Percentiles rank a stretch among this genome's conserved stretches.
Conservation (phyloP, 139 green algal species). For the Diplosphaera chodatii region DNA sequence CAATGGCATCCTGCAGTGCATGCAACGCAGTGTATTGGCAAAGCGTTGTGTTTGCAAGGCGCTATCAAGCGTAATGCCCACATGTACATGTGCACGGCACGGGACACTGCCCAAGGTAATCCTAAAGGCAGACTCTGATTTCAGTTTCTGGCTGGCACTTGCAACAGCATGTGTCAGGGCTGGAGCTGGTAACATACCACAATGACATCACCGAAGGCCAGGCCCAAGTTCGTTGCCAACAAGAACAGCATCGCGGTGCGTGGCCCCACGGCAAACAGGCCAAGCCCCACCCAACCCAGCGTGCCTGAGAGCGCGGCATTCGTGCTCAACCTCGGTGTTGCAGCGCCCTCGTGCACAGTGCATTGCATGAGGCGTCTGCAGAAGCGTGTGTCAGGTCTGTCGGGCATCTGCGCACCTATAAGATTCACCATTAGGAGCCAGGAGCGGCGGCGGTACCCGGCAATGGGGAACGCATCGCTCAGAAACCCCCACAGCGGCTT, state of each 20-base stretch:
- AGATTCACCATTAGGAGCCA: neutral
- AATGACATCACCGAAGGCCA: neutral
- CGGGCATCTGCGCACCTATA: neutral
- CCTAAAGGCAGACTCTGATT: too few species aligned
- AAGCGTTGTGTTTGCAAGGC: too few species aligned
- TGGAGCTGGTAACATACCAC: neutral
- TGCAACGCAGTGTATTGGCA: too few species aligned
- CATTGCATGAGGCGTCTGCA: too few species aligned
- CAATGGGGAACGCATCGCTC: slow-evolving; percentile 67
- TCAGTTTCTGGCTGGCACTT: too few species aligned
- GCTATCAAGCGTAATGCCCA: too few species aligned
- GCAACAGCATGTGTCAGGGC: neutral
- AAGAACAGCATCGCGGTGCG: neutral
- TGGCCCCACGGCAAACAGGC: neutral
- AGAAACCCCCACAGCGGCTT: slow-evolving; percentile 86
- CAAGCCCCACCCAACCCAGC: neutral
- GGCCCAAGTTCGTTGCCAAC: neutral
- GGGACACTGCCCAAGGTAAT: too few species aligned
- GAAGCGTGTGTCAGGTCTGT: too few species aligned
- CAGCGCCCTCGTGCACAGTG: too few species aligned
- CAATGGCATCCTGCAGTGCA: slow-evolving; percentile 82
- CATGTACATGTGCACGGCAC: too few species aligned
- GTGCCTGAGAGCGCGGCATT: too few species aligned
- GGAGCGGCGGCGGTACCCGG: slow-evolving; percentile 57
- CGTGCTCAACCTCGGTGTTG: too few species aligned